Percentiles rank a stretch among this genome's conserved stretches.
Evolutionary conservation across 495 filamentous ascomycete genomes (phyloP).

Genomic region (Neurospora tetrasperma): DNA sequence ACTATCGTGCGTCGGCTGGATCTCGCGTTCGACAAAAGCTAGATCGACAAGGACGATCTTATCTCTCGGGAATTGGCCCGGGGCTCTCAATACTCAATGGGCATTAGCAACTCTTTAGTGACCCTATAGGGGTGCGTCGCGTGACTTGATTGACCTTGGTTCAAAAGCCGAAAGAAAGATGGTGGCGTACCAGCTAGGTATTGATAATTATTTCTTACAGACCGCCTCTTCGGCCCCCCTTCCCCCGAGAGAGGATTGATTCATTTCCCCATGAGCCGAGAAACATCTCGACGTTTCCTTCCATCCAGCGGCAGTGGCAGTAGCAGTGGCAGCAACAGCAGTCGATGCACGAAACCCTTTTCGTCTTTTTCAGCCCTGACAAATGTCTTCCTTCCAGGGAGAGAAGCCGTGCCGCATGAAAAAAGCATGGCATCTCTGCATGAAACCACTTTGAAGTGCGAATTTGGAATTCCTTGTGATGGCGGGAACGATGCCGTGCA

Average conservation of each 20-base stretch:
- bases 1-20: neutral
- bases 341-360: neutral
- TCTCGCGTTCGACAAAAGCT: neutral
- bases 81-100: neutral
- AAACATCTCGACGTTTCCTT: neutral
- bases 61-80: neutral
- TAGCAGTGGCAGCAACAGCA: neutral
- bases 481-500: neutral
- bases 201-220: neutral
- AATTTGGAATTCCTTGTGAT: neutral
- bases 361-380: neutral
- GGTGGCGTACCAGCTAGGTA: no score
- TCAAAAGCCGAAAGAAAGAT: no score
- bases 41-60: neutral
- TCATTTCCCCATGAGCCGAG: neutral
- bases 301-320: neutral
- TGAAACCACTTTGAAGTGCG: neutral
- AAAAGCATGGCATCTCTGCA: neutral
- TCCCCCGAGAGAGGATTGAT: no score
- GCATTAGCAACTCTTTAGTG: neutral
- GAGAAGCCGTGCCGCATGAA: neutral
- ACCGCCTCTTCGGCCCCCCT: neutral
- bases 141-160: neutral
- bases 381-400: neutral
- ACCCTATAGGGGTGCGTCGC: neutral